Percentiles rank a stretch among this genome's conserved stretches.
Conservation (phyloP, 2,329 filamentous ascomycete species). For the Cryphonectria naterciae region DNA sequence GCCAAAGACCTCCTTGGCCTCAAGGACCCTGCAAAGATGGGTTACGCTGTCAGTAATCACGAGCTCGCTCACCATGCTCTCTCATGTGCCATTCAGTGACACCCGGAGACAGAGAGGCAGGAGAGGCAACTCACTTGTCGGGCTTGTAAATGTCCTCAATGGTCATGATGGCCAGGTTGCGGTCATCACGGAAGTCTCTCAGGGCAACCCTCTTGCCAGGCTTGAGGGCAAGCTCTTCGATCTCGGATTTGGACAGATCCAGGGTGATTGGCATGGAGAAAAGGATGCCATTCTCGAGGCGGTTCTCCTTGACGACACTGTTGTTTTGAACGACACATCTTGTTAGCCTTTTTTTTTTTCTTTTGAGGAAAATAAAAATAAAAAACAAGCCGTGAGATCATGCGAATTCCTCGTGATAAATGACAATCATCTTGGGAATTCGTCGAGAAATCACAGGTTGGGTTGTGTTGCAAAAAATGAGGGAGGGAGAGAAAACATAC, state of each 20-base stretch:
- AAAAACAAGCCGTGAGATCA: not conserved
- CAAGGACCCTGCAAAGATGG: constrained; percentile 67
- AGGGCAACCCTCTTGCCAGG: constrained; percentile 82
- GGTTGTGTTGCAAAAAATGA: no score
- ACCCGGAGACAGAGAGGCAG: not conserved
- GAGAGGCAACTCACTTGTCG: constrained; percentile 72
- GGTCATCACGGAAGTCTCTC: constrained; percentile 94
- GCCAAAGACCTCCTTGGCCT: constrained; percentile 94
- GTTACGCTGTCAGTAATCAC: constrained; percentile 32
- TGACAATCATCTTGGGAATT: not conserved
- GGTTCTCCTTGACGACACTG: constrained; percentile 86
- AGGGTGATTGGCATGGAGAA: constrained; percentile 98
- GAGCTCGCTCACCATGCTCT: no score
- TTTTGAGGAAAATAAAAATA: no score
- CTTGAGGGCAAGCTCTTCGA: constrained; percentile 77
- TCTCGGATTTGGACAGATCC: constrained; percentile 75
- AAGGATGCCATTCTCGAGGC: constrained; percentile 84
- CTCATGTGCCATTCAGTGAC: no score
- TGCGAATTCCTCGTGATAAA: not conserved
- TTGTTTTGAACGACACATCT: constrained; percentile 20
- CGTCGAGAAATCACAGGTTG: no score
- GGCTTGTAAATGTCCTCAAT: constrained; percentile 95
- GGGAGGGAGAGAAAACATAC: constrained; percentile 52
- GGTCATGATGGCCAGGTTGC: constrained; percentile 92
- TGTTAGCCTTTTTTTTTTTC: constrained; percentile 13